Conservation (phyloP, 140 eudicot genomes). For the Stevia rebaudiana region DNA sequence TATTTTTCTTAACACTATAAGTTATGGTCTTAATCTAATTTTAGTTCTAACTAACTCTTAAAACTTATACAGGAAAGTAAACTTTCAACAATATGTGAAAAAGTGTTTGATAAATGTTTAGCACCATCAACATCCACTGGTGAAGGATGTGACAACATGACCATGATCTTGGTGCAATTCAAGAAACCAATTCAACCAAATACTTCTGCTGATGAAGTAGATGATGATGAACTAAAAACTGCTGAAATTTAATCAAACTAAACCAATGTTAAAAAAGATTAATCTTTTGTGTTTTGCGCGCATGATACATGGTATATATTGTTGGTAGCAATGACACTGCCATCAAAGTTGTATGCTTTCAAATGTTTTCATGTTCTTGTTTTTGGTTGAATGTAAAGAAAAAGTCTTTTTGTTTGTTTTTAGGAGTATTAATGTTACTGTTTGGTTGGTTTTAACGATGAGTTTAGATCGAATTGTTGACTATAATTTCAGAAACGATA, state of each 20-base stretch:
- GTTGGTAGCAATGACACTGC: constrained; percentile 11
- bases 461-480: background rate
- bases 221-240: constrained; percentile 15
- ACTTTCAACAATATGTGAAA: constrained; percentile 82
- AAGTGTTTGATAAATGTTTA: constrained; percentile 59
- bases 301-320: constrained; percentile 17
- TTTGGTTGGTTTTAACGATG: background rate
- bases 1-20: background rate
- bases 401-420: background rate
- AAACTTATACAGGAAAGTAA: constrained; percentile 14
- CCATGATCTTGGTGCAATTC: constrained; percentile 91
- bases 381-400: constrained; percentile 22
- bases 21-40: background rate
- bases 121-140: constrained; percentile 96
- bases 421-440: background rate
- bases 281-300: constrained; percentile 1
- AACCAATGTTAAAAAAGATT: background rate
- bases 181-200: constrained; percentile 40
- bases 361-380: background rate
- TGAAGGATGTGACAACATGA: constrained; percentile 97
- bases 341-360: background rate
- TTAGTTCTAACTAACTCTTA: background rate
- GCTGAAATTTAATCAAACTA: constrained; percentile 11
- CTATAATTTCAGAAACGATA: no score
- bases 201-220: constrained; percentile 23